Evolutionary conservation across 345 rosid genomes (phyloP).

Genomic region (Brassica napus): DNA sequence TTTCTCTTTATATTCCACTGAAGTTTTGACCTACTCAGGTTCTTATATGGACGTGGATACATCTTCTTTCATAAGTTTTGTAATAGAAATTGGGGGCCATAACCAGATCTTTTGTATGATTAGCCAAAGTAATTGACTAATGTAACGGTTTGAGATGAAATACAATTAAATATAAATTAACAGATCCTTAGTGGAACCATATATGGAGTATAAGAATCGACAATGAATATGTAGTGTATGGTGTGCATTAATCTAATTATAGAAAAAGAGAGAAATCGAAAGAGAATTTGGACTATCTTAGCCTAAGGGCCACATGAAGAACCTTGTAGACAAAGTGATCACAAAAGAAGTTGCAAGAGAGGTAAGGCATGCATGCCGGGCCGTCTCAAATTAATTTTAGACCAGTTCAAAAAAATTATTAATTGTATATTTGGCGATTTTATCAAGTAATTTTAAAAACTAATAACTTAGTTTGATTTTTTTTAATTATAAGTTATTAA

Average conservation of each 20-base stretch:
- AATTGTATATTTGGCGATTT: not conserved
- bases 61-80: not conserved
- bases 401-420: too few species aligned
- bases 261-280: not conserved
- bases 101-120: not conserved
- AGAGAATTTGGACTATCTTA: not conserved
- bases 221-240: not conserved
- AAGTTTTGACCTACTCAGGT: not conserved
- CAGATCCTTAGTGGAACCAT: not conserved
- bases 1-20: not conserved
- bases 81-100: not conserved
- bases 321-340: constrained; percentile 33
- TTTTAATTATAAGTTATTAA: too few species aligned
- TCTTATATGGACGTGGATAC: not conserved
- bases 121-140: not conserved
- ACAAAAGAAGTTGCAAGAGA: constrained; percentile 5
- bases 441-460: not conserved
- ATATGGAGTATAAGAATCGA: not conserved
- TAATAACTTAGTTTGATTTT: too few species aligned
- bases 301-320: constrained; percentile 30
- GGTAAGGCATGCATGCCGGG: too few species aligned
- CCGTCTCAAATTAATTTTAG: too few species aligned
- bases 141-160: not conserved
- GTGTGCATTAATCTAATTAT: constrained; percentile 17
- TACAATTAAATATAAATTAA: not conserved